These are phyloP conservation scores for Fusarium goolgardi DNA, from an alignment of 2,329 filamentous ascomycete genomes.

Conservation along the genomic window DNA sequence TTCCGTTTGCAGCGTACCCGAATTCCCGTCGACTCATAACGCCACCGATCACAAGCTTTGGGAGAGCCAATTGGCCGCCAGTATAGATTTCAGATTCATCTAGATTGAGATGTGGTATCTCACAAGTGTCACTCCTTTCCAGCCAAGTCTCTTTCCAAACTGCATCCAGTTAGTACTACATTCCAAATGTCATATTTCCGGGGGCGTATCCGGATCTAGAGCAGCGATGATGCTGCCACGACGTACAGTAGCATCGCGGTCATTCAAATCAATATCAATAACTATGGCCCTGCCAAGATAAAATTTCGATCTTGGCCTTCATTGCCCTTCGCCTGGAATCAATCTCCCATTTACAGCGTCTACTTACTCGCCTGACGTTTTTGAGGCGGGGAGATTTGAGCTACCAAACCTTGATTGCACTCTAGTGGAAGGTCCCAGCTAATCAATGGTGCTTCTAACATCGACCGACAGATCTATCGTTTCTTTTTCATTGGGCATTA, in stretches of 20 bases:
- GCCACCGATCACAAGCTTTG: accelerated
- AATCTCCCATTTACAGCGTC: not conserved
- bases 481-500: not conserved
- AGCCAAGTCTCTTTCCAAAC: not conserved
- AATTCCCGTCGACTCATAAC: not conserved
- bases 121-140: not conserved
- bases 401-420: not conserved
- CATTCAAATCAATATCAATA: not conserved
- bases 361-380: not conserved
- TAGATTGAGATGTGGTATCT: not conserved
- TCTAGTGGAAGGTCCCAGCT: not conserved
- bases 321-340: accelerated
- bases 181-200: not conserved
- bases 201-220: not conserved
- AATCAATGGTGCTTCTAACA: not conserved
- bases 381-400: not conserved
- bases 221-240: not conserved
- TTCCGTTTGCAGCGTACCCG: not conserved
- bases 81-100: not conserved
- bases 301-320: accelerated
- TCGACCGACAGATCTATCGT: accelerated
- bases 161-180: not conserved
- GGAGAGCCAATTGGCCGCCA: not conserved
- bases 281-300: not conserved
- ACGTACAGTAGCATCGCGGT: not conserved